Conservation (phyloP, 371 early-diverging fungal genomes). For the Sporodiniella umbellata region DNA sequence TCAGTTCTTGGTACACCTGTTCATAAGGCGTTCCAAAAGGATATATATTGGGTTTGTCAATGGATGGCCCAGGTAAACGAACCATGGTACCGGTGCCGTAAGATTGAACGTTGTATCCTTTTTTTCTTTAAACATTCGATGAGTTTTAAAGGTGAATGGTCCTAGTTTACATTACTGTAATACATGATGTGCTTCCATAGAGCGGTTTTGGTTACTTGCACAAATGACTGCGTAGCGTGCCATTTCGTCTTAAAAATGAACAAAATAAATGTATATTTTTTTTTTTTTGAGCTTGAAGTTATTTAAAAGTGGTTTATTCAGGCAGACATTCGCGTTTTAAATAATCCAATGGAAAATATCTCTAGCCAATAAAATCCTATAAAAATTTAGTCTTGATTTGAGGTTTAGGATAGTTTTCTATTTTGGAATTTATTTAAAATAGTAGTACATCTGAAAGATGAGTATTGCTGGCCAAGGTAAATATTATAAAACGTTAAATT, state of each 20-base stretch:
- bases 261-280: not conserved
- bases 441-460: no score
- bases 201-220: conserved; percentile 96
- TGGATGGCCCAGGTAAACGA: conserved; percentile 90
- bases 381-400: no score
- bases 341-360: no score
- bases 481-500: no score
- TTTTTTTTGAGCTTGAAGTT: not conserved
- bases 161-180: conserved; percentile 50
- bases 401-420: no score
- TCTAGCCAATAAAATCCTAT: no score
- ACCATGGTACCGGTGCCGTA: conserved; percentile 91
- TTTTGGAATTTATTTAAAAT: no score
- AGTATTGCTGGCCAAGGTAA: no score
- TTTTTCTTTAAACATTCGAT: conserved; percentile 44
- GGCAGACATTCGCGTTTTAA: no score
- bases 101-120: conserved; percentile 78
- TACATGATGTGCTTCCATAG: conserved; percentile 95
- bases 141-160: not conserved
- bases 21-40: conserved; percentile 91
- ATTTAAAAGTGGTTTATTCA: not conserved
- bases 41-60: conserved; percentile 89
- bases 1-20: conserved; percentile 83
- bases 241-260: conserved; percentile 36
- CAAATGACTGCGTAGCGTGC: conserved; percentile 90